A percentile compares a stretch with the other conserved stretches of the same genome.
phyloP scores from a whole-genome alignment of 257 asterid genomes.

The Voacanga thouarsii region DNA sequence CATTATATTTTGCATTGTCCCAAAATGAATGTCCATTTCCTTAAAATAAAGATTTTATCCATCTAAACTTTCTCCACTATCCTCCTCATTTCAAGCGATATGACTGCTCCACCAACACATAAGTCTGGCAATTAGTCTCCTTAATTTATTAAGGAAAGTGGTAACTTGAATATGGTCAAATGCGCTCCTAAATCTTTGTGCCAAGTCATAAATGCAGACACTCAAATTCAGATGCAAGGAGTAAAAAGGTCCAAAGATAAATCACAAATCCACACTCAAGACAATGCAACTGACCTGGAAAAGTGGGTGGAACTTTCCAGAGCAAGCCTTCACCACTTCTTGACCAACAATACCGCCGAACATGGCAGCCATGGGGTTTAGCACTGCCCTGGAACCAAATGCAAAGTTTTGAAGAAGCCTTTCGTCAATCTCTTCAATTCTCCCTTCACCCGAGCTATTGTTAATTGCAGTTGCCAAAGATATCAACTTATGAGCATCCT shows the following conservation, averaged over 20 bases:
- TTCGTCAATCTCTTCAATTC: slow-evolving; percentile 62
- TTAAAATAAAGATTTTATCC: no score
- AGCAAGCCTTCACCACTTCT: slow-evolving; percentile 96
- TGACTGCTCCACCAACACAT: no score
- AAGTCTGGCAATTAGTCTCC: no score
- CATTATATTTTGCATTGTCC: no score
- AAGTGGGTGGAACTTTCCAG: slow-evolving; percentile 96
- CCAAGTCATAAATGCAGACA: no score
- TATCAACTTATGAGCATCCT: slow-evolving; percentile 74
- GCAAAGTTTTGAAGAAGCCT: slow-evolving; percentile 72
- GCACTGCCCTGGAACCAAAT: slow-evolving; percentile 86
- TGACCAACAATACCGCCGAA: slow-evolving; percentile 97
- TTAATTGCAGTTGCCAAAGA: slow-evolving; percentile 57
- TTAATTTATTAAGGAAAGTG: no score
- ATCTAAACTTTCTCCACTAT: no score
- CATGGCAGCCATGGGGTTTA: slow-evolving; percentile 98
- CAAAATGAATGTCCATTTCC: no score
- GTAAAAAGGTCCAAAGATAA: not conserved
- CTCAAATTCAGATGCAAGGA: no score
- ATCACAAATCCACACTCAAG: not conserved
- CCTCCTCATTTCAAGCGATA: no score
- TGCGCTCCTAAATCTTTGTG: no score
- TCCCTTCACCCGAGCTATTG: slow-evolving; percentile 56
- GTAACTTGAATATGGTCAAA: no score
- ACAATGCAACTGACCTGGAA: slow-evolving; percentile 51